phyloP scores from a whole-genome alignment of 805 yeast species.

The Kazachstania taianensis region DNA sequence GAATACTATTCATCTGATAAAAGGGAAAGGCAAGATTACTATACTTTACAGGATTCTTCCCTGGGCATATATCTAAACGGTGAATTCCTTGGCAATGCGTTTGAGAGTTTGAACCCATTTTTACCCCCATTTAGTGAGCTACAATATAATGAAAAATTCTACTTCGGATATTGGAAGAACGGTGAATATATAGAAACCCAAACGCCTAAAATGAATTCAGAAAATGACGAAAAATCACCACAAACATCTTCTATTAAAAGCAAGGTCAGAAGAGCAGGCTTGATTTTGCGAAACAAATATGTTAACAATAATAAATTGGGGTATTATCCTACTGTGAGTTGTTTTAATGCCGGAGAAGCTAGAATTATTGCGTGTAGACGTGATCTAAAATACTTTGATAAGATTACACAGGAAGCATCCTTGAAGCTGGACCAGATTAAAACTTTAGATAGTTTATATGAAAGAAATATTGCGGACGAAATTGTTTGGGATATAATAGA shows the following conservation, averaged over 20 bases:
- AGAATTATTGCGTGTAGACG: slow-evolving; percentile 55
- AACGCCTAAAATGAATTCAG: slow-evolving; percentile 6
- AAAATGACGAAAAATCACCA: neutral
- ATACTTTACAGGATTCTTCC: slow-evolving; percentile 37
- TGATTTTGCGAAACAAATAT: slow-evolving; percentile 27
- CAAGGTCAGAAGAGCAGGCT: slow-evolving; percentile 7
- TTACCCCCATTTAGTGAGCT: slow-evolving; percentile 67
- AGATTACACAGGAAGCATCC: slow-evolving; percentile 27
- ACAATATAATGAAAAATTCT: slow-evolving; percentile 32
- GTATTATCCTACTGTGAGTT: slow-evolving; percentile 83
- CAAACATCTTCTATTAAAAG: neutral
- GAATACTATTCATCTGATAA: slow-evolving; percentile 26
- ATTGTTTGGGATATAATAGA: slow-evolving; percentile 76
- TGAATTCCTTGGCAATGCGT: slow-evolving; percentile 48
- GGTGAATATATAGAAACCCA: slow-evolving; percentile 10
- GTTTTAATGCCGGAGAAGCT: slow-evolving; percentile 70
- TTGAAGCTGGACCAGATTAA: slow-evolving; percentile 30
- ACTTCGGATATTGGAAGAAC: slow-evolving; percentile 24
- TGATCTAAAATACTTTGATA: slow-evolving; percentile 35
- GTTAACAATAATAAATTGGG: slow-evolving; percentile 81
- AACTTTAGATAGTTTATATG: slow-evolving; percentile 50
- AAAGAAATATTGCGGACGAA: slow-evolving; percentile 68
- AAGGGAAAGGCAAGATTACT: slow-evolving; percentile 33
- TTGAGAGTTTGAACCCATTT: slow-evolving; percentile 60
- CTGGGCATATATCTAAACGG: slow-evolving; percentile 77